Evolutionary conservation across 1,284 basidiomycete species (phyloP), one percentile per base, ranked within the genome.

Genomic region (Chalciporus piperatoides): DNA sequence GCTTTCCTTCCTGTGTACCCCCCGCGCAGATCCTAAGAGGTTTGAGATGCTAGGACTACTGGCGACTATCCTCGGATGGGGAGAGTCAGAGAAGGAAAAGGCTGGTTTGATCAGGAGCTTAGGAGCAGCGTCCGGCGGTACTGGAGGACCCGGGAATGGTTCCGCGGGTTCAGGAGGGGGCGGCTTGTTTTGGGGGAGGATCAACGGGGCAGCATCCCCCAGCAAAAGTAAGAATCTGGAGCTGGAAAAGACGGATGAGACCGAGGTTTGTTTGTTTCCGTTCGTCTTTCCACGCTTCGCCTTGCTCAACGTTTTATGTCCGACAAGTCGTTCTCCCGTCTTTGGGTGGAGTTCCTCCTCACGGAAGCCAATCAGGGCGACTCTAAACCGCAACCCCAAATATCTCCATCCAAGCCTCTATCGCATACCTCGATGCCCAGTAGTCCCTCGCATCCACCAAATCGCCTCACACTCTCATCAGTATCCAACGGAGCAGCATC

Each of bases 41-140:
- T 99, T 96, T 68, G 97, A 99, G 71, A 98, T 99, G 86, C 80
- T 99, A 10, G 78, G 81, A 1, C 76, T 99, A 0, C 80, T 99
- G 5, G 80, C 90, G 2, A 90, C 91, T 4, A 87, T 99, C 43
- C 77, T 99, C 11, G 82, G 81, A 4, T 99, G 97, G 96, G 78
- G 79, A 41, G 95, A 98, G 53, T 73, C 78, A 35, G 94, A 99
- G 70, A 82, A 92, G 28, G 92, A 94, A 67, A 88, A 84, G 54
- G 96, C 95, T 0, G 96, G 96, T 0, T 47, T 61, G 37, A 65
- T 61, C 39, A 59, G 54, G 36, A 30, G 46, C 21, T 14, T 45
- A 19, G 60, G 56, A n/a, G 69, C 97, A 42, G 90, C 91, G 67
- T 78, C 87, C 11, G 69, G 71, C 28, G 17, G 28, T 11, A 11